Conservation (phyloP, 2,329 filamentous ascomycete species). For the Grosmannia clavigera region DNA sequence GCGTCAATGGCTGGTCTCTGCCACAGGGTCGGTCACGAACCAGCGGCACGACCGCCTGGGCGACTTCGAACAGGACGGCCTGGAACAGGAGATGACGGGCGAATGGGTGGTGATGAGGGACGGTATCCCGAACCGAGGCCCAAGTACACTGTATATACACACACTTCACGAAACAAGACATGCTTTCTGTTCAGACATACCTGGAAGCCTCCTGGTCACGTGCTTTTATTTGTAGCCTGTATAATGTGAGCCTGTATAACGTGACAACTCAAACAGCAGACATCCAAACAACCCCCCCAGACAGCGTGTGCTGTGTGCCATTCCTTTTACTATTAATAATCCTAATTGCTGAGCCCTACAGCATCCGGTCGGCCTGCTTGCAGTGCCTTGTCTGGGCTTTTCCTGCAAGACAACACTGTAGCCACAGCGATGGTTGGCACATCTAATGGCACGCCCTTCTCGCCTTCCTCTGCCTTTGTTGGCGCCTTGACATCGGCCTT, state of each 20-base stretch:
- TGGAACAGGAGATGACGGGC: not conserved
- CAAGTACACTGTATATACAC: not conserved
- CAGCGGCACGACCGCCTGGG: not conserved
- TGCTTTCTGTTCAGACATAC: too few species aligned
- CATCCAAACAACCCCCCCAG: too few species aligned
- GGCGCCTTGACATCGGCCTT: constrained; percentile 1
- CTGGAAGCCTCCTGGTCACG: too few species aligned
- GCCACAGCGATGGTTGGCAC: constrained; percentile 36
- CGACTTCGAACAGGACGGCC: not conserved
- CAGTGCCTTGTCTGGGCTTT: constrained; percentile 32
- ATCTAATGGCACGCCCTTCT: constrained; percentile 7
- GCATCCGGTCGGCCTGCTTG: constrained; percentile 28
- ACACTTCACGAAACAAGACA: not conserved
- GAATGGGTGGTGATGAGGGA: too few species aligned
- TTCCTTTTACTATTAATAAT: not conserved
- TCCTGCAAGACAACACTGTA: constrained; percentile 25
- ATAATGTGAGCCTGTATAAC: too few species aligned
- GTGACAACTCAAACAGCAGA: too few species aligned
- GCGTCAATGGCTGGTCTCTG: constrained; percentile 79
- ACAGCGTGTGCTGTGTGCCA: not conserved
- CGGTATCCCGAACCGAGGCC: too few species aligned
- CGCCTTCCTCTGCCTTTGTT: not conserved
- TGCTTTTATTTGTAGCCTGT: too few species aligned
- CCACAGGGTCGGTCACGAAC: constrained; percentile 23
- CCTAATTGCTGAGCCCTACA: not conserved